Base-by-base conservation (phyloP, 768 basidiomycete species). In the Xerocomellus amylosporus region DNA sequence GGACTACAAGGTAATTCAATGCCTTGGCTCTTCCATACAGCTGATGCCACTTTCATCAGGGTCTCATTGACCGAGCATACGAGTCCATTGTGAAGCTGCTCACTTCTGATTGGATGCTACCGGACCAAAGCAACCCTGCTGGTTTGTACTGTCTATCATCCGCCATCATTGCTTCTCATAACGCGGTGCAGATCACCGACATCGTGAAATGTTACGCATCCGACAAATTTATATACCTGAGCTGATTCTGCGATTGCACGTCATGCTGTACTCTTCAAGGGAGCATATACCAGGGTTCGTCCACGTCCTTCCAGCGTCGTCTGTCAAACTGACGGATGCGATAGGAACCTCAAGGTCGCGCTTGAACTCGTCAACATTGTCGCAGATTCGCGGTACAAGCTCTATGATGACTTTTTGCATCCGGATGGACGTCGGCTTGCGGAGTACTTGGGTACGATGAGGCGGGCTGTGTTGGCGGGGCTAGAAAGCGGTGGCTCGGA, bases 161-260 rank as follows among this genome's bases (percentile, higher is more conserved):
- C 10, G 7, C 5, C 38, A 19, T 43, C 13, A 41, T 54, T 49
- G 13, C 49, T 50, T 43, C 34, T 51, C 24, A 61, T 45, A 9
- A n/a, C n/a, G 4, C n/a, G 42, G 5, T 80, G 82, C 71, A 39
- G 80, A 85, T 44, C 79, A 78, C 8, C 78, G 88, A 26, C 76
- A 75, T 22, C 75, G 75, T 20, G 91, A 95, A 57, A 79, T 96
- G 43, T 72, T 81, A 13, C 83, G 88, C n/a, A 88, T 96, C 48
- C 84, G 94, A 39, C 87, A 93, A 63, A 84, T 95, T 30, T 95
- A 88, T 70, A 76, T 97, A 24, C 96, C 94, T 0, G 93, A 97
- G 67, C 78, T 98, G 20, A 83, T 98, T 61, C 78, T 98, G 58
- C 84, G 92, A 20, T 74, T 98, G 2, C 94, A 98, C 64, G 76